Percentiles rank a stretch among this genome's conserved stretches.
Evolutionary conservation across 805 yeast genomes (phyloP).

Genomic region (Nadsonia fulvescens): DNA sequence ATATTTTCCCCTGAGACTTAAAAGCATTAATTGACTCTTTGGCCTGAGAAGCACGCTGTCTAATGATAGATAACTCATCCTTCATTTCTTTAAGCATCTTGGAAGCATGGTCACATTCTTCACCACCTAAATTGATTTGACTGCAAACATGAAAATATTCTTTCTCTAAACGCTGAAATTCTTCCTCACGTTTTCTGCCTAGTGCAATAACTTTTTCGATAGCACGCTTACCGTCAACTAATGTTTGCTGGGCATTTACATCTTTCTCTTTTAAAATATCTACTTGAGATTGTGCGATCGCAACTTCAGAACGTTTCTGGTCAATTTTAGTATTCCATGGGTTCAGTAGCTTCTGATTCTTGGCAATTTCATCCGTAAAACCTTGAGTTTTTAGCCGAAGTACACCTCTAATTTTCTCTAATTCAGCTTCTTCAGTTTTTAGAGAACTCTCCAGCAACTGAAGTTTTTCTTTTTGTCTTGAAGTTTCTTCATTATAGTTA

Average conservation of each 20-base stretch:
- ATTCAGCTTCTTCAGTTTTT: constrained; percentile 31
- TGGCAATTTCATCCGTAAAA: constrained; percentile 46
- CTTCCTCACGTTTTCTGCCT: constrained; percentile 32
- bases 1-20: constrained; percentile 57
- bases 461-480: constrained; percentile 27
- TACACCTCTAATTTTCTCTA: constrained; percentile 45
- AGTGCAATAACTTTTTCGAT: constrained; percentile 28
- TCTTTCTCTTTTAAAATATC: constrained; percentile 35
- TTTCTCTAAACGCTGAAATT: constrained; percentile 26
- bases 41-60: constrained; percentile 56
- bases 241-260: constrained; percentile 25
- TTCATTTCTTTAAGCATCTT: constrained; percentile 35
- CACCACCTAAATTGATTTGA: constrained; percentile 41
- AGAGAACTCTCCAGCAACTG: constrained; percentile 27
- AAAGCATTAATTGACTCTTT: constrained; percentile 33
- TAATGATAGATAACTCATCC: constrained; percentile 28
- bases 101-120: constrained; percentile 34
- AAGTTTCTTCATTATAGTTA: constrained; percentile 27
- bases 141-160: constrained; percentile 31
- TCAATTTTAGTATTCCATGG: constrained; percentile 68
- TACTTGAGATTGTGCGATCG: constrained; percentile 48
- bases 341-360: constrained; percentile 45
- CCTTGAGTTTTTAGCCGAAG: constrained; percentile 60
- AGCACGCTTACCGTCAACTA: constrained; percentile 26
- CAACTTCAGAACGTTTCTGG: constrained; percentile 42